phyloP scores from a whole-genome alignment of 306 rosid genomes.

The Dicorynia guianensis region DNA sequence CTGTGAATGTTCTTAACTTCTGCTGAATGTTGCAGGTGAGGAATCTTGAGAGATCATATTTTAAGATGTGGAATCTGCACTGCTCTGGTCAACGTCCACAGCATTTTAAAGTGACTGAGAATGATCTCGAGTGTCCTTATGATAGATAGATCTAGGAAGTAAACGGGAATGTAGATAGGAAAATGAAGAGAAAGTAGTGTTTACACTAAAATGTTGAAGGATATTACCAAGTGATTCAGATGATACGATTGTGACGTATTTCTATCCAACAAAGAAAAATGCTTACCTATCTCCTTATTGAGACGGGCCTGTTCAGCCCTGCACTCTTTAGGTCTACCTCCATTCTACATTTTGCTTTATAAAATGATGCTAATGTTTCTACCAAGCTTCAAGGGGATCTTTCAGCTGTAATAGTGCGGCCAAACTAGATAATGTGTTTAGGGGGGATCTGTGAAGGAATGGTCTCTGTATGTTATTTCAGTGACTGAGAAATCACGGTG shows the following conservation, averaged over 20 bases:
- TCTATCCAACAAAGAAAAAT: slow-evolving; percentile 8
- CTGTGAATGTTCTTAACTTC: slow-evolving; percentile 1
- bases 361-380: too few relatives aligned
- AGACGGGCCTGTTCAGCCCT: too few relatives aligned
- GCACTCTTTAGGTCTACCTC: too few relatives aligned
- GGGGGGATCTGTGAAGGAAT: too few relatives aligned
- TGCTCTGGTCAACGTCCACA: slow-evolving; percentile 64
- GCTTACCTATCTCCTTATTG: not conserved
- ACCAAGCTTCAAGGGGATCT: too few relatives aligned
- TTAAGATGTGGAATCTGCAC: slow-evolving; percentile 65
- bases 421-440: too few relatives aligned
- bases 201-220: slow-evolving; percentile 28
- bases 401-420: too few relatives aligned
- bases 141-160: slow-evolving; percentile 56
- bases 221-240: not conserved
- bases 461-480: too few relatives aligned
- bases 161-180: slow-evolving; percentile 65
- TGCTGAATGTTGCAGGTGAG: slow-evolving; percentile 51
- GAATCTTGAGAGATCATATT: slow-evolving; percentile 63
- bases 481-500: too few relatives aligned
- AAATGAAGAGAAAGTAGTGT: slow-evolving; percentile 43
- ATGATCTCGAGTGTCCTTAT: slow-evolving; percentile 59
- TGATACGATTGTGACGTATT: not conserved
- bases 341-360: too few relatives aligned
- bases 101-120: slow-evolving; percentile 63